Percentiles rank a stretch among this genome's conserved stretches.
phyloP scores from a whole-genome alignment of 495 filamentous ascomycete species.

The Aspergillus nanangensis region DNA sequence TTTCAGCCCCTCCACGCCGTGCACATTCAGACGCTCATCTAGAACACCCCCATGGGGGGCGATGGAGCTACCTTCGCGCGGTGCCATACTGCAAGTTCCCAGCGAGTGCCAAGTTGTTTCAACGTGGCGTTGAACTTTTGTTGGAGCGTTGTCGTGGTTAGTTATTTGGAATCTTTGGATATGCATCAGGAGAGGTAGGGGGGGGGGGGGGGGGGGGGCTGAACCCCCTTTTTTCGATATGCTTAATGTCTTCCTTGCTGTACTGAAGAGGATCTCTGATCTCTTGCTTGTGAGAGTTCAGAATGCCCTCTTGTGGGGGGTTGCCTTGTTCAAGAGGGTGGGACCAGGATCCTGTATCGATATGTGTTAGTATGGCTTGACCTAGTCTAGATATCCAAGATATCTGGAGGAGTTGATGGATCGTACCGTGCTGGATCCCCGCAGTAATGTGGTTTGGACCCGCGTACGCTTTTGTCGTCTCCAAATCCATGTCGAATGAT shows the following conservation, averaged over 20 bases:
- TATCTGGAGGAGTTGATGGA: not conserved
- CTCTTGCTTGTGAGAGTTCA: conserved; percentile 49
- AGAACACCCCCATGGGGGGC: conserved; percentile 73
- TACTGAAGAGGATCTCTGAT: conserved; percentile 63
- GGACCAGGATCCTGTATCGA: conserved; percentile 33
- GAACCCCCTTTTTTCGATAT: conserved; percentile 74
- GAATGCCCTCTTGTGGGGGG: conserved; percentile 36
- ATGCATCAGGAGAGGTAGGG: not conserved
- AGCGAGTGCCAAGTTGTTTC: conserved; percentile 75
- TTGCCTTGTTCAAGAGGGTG: conserved; percentile 43
- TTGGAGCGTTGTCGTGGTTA: not conserved
- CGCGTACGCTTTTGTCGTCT: conserved; percentile 69
- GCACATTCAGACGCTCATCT: conserved; percentile 75
- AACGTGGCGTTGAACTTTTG: conserved; percentile 52
- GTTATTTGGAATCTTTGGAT: not conserved
- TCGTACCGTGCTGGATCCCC: conserved; percentile 56
- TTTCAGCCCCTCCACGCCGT: conserved; percentile 77
- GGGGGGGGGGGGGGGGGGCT: not conserved
- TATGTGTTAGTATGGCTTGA: too few species aligned
- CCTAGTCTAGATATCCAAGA: too few species aligned
- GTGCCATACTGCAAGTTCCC: conserved; percentile 78
- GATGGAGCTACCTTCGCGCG: conserved; percentile 70
- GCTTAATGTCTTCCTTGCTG: conserved; percentile 59
- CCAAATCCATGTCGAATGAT: conserved; percentile 68
- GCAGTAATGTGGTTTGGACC: conserved; percentile 69